Evolutionary conservation across 1,284 basidiomycete genomes (phyloP), one percentile per base, ranked within the genome.

Genomic region (Phellopilus nigrolimitatus): DNA sequence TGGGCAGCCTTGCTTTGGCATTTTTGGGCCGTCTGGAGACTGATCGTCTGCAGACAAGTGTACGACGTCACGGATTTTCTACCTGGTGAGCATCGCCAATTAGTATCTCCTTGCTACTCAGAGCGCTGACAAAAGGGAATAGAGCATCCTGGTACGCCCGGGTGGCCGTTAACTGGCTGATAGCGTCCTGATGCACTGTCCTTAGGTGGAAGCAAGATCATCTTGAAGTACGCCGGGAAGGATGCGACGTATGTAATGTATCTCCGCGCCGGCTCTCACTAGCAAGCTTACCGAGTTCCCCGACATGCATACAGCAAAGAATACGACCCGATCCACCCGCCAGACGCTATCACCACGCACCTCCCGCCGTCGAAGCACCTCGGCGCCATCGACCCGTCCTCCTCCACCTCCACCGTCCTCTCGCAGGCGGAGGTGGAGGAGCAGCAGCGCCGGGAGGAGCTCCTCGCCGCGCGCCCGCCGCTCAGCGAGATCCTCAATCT

Each of bases 291-390:
- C n/a, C n/a, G n/a, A n/a, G n/a, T n/a, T n/a, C n/a, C n/a, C n/a
- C n/a, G n/a, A n/a, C n/a, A 10, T 12, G 6, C 3, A 17, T 25
- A 21, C 54, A 80, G 80, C 0, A 80, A 79, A 57, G 89, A 88
- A 67, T 91, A 91, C 56, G 88, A 90, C 49, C 84, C 87, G 6
- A 91, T 94, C 38, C 91, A 95, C 62, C 91, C 91, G 0, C 91
- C 90, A 3, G 84, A 93, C 60, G 86, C 89, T 1, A 91, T 95
- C 59, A 86, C 82, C 27, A 87, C 83, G 25, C 84, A 95, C 64
- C 73, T 95, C 19, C 85, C 87, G 41, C 72, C 72, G 33, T 80
- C 88, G 54, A 89, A 88, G 63, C 84, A 88, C 57, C 71, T 92
- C 22, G 91, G 91, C 0, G 66, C 75, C 4, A 76, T 93, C 19